Evolutionary conservation across 208 protist genomes (phyloP).

Genomic region (Trypanosoma mega): DNA sequence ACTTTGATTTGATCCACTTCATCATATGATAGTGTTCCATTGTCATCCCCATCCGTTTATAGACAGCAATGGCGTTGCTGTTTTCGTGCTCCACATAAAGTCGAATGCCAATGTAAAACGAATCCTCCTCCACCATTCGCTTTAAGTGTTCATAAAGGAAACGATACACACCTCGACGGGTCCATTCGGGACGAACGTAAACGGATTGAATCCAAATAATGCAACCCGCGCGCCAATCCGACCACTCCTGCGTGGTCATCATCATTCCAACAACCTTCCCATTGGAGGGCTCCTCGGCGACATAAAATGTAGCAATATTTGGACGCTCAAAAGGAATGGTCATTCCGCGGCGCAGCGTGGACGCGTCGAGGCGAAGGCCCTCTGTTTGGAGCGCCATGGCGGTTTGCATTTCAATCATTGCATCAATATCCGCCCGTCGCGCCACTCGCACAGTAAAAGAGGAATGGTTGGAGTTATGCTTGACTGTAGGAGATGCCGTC

Average conservation of each 20-base stretch:
- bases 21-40: conserved; percentile 75
- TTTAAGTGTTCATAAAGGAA: conserved; percentile 47
- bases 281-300: conserved; percentile 35
- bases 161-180: conserved; percentile 42
- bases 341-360: conserved; percentile 41
- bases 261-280: conserved; percentile 47
- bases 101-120: conserved; percentile 48
- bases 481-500: not conserved
- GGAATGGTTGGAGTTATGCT: too few relatives aligned
- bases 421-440: conserved; percentile 33
- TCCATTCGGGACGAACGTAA: conserved; percentile 40
- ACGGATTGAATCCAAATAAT: conserved; percentile 74
- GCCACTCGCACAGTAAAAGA: conserved; percentile 25
- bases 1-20: conserved; percentile 60
- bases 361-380: conserved; percentile 37
- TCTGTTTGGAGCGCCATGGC: conserved; percentile 66
- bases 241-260: conserved; percentile 75
- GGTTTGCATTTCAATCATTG: conserved; percentile 50
- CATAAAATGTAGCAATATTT: conserved; percentile 46
- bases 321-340: conserved; percentile 34
- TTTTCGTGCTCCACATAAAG: conserved; percentile 66
- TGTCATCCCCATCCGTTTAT: conserved; percentile 53
- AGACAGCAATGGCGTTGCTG: conserved; percentile 34
- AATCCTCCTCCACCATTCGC: conserved; percentile 38
- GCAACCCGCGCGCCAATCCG: conserved; percentile 58